These are phyloP conservation scores for Picea sitchensis DNA, from an alignment of 75 land plant genomes.

Conservation along the genomic window DNA sequence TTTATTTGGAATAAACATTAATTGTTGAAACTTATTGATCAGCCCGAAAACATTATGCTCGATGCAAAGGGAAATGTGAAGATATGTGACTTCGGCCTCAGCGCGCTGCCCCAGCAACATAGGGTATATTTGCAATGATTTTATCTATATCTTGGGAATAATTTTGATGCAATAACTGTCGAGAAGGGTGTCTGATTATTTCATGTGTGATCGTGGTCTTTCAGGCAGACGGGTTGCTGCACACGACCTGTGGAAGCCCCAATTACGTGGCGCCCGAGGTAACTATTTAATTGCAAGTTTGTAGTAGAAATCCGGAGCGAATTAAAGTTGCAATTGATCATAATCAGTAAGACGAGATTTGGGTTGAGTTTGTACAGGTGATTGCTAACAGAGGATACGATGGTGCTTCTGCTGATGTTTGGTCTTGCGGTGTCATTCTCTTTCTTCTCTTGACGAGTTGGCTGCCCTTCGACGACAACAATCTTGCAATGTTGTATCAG, in stretches of 20 bases:
- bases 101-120: constrained; percentile 67
- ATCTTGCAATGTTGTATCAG: constrained; percentile 62
- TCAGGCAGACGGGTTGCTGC: constrained; percentile 77
- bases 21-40: not conserved
- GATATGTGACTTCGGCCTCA: constrained; percentile 79
- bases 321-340: no score
- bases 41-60: constrained; percentile 74
- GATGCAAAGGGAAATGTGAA: constrained; percentile 66
- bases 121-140: constrained; percentile 31
- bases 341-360: no score
- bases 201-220: not conserved
- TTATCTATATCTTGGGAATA: no score
- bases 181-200: not conserved
- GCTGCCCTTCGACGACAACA: constrained; percentile 77
- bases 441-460: constrained; percentile 59
- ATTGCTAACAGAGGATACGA: constrained; percentile 62
- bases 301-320: no score
- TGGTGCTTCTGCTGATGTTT: constrained; percentile 58
- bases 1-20: no score
- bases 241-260: constrained; percentile 90
- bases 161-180: no score
- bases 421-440: constrained; percentile 71
- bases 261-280: constrained; percentile 90
- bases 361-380: constrained; percentile 14
- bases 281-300: no score